These are phyloP conservation scores for Cornus kousa DNA, from an alignment of 148 eudicot species.

Conservation along the genomic window DNA sequence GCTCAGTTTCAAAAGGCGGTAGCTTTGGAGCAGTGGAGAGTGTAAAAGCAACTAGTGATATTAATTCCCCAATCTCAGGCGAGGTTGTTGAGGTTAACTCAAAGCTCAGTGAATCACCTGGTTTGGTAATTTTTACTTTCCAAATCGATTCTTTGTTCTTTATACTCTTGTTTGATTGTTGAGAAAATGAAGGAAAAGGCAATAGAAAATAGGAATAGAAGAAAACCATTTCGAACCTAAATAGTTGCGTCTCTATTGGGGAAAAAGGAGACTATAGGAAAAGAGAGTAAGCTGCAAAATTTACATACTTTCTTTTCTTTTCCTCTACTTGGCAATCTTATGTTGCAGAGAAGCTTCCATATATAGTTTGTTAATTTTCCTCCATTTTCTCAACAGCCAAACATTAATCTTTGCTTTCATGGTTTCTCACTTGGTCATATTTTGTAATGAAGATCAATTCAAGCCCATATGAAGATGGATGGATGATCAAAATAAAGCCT, in stretches of 20 bases:
- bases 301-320: not conserved
- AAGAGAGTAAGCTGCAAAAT: not conserved
- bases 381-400: constrained; percentile 2
- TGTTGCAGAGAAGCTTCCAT: not conserved
- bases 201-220: too few species aligned
- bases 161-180: constrained; percentile 1
- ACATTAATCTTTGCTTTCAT: not conserved
- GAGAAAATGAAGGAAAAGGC: not conserved
- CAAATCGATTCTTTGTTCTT: not conserved
- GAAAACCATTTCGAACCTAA: not conserved
- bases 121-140: constrained; percentile 52
- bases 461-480: constrained; percentile 92
- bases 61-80: constrained; percentile 87
- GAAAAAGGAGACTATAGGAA: not conserved
- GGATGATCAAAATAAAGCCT: constrained; percentile 99
- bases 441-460: constrained; percentile 58
- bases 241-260: not conserved
- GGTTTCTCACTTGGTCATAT: constrained; percentile 1
- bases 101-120: constrained; percentile 78
- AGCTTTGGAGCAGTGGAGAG: constrained; percentile 91
- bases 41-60: constrained; percentile 92
- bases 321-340: not conserved
- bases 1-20: constrained; percentile 39
- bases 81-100: constrained; percentile 79
- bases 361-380: not conserved